Base-by-base conservation (phyloP, 139 green algal species). In the Chlamydomonas asymmetrica region DNA sequence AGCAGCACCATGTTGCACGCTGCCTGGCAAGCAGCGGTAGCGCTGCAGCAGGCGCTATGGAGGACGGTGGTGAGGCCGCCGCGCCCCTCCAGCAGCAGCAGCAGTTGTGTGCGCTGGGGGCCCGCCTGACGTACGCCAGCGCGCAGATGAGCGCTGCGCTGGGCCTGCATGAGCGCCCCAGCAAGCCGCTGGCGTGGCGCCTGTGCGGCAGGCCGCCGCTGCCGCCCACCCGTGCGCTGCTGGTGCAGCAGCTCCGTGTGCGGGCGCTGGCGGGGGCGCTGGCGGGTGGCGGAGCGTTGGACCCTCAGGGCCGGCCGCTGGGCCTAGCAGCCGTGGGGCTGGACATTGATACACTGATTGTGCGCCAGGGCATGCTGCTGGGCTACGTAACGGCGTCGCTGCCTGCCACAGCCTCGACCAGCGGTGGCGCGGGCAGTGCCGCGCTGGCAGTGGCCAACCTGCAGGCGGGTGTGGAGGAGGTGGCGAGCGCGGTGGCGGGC, bases 121-220 rank as follows among this genome's bases (percentile, higher is more conserved):
- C 25, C 27, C 68, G 50, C 29, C 75, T 75, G 37, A 45, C 61
- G 32, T 79, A 84, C 57, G 37, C 81, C 16, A 32, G 50, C 4
- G 31, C 70, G n/a, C 48, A 83, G 20, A 73, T 76, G 40, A 48
- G 50, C 22, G 73, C 67, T 10, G 81, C 81, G 32, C 64, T 90
- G 67, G 72, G 73, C 48, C 60, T 90, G 31, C 63, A 78, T 10
- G 64, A 40, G 6, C 32, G 65, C 2, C 60, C 85, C 35, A 63
- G 80, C 63, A 92, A 92, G 79, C 89, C 90, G 4, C 77, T 94
- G 71, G 79, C 96, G 25, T 98, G 94, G 94, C 73, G 79, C n/a
- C 60, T 81, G 3, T 91, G 76, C 29, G 94, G 94, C 20, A 85
- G 90, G 48, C 92, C 94, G 23, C 64, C 80, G 39, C 75, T 95